These are phyloP conservation scores for Asterophora parasitica DNA, from an alignment of 768 basidiomycete genomes.

Conservation along the genomic window DNA sequence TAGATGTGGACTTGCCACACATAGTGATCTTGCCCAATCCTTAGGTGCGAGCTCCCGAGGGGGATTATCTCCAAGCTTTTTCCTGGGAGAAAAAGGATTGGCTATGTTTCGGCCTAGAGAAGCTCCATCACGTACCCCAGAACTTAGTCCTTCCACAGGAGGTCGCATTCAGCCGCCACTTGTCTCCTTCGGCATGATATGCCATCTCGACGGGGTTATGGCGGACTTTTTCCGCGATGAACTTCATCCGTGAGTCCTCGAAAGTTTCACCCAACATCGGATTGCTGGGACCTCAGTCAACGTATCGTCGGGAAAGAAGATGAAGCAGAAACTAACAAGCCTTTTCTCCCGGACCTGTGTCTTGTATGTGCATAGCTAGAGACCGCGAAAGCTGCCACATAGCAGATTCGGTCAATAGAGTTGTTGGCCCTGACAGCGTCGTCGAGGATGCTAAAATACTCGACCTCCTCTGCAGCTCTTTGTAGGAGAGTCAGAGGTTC, in stretches of 20 bases:
- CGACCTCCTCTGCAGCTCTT: conserved; percentile 77
- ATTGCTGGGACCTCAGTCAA: conserved; percentile 47
- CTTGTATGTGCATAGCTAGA: conserved; percentile 81
- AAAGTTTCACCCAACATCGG: conserved; percentile 89
- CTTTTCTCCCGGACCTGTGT: conserved; percentile 78
- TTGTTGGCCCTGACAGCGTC: conserved; percentile 57
- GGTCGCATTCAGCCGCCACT: conserved; percentile 73
- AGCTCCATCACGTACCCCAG: conserved; percentile 61
- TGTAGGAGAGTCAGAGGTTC: conserved; percentile 84
- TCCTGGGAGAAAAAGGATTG: conserved; percentile 39
- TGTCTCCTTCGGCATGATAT: conserved; percentile 75
- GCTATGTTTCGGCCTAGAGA: conserved; percentile 7
- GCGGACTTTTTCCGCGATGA: conserved; percentile 83
- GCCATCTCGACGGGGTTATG: conserved; percentile 84
- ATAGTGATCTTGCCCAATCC: conserved; percentile 62
- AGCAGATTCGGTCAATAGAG: conserved; percentile 64
- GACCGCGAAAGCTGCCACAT: conserved; percentile 80
- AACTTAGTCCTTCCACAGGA: conserved; percentile 86
- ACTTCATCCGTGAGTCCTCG: conserved; percentile 75
- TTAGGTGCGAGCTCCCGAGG: conserved; percentile 63
- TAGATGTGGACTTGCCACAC: conserved; percentile 49
- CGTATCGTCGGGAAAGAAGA: conserved; percentile 1
- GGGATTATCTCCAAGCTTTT: conserved; percentile 88
- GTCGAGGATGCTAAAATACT: conserved; percentile 67
- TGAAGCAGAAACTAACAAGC: conserved; percentile 56